phyloP scores from a whole-genome alignment of 345 rosid species.

The Citrus reticulata region DNA sequence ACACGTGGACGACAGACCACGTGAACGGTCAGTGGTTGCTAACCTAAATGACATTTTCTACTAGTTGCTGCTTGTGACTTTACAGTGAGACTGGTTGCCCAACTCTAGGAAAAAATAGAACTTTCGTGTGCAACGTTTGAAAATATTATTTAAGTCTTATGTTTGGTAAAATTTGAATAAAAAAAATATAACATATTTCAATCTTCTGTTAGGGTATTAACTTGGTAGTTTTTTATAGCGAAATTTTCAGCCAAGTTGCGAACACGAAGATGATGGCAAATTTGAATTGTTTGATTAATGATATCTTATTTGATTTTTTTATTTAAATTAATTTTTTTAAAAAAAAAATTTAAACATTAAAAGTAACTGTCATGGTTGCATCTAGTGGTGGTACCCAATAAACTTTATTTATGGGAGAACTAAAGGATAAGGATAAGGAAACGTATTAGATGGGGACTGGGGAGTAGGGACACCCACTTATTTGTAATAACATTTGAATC shows the following conservation, averaged over 20 bases:
- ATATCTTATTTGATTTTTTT: neutral
- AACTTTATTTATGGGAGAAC: neutral
- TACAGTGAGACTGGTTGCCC: neutral
- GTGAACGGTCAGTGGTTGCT: constrained; percentile 11
- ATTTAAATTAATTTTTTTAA: neutral
- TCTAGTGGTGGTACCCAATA: neutral
- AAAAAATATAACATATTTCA: neutral
- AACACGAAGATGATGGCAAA: too few relatives aligned
- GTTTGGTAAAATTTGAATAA: too few relatives aligned
- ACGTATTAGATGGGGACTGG: neutral
- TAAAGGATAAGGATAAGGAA: neutral
- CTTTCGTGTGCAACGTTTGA: too few relatives aligned
- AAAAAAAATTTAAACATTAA: neutral
- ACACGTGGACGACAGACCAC: neutral
- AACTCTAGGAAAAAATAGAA: too few relatives aligned
- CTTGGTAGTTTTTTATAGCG: neutral
- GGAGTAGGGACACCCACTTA: too few relatives aligned
- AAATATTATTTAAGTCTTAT: too few relatives aligned
- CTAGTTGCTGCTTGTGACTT: neutral
- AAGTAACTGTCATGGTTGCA: neutral
- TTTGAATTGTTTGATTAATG: too few relatives aligned
- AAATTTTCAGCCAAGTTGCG: too few relatives aligned
- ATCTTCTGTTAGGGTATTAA: too few relatives aligned
- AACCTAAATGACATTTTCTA: neutral
- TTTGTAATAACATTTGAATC: too few relatives aligned